Percentiles rank a stretch among this genome's conserved stretches.
phyloP scores from a whole-genome alignment of 345 rosid genomes.

The Aegle marmelos region DNA sequence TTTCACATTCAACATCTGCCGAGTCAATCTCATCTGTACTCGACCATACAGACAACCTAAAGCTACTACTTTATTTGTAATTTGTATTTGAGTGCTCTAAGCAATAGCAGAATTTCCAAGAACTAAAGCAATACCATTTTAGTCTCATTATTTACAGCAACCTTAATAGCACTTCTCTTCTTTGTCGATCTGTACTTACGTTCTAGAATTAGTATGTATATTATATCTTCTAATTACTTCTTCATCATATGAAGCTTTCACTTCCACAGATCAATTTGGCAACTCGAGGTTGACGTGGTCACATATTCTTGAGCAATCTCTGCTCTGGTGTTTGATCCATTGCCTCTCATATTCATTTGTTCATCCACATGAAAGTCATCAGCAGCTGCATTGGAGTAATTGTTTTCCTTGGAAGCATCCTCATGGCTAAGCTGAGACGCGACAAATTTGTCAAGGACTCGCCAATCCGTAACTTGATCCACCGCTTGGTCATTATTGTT shows the following conservation, averaged over 20 bases:
- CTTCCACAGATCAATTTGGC: slow-evolving; percentile 91
- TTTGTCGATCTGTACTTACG: slow-evolving; percentile 26
- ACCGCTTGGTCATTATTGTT: slow-evolving; percentile 47
- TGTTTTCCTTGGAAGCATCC: slow-evolving; percentile 43
- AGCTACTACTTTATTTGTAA: slow-evolving; percentile 28
- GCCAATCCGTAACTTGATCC: slow-evolving; percentile 91
- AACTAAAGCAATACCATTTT: slow-evolving; percentile 37
- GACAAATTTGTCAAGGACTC: slow-evolving; percentile 90
- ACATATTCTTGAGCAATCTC: slow-evolving; percentile 55
- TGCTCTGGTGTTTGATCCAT: slow-evolving; percentile 42
- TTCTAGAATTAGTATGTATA: slow-evolving; percentile 39
- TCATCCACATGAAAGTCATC: slow-evolving; percentile 37
- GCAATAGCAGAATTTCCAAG: slow-evolving; percentile 18
- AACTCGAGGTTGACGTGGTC: slow-evolving; percentile 64
- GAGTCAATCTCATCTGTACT: slow-evolving; percentile 24
- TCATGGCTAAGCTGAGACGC: slow-evolving; percentile 96
- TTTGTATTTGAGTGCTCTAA: slow-evolving; percentile 12
- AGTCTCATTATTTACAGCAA: slow-evolving; percentile 65
- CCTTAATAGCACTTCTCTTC: slow-evolving; percentile 24
- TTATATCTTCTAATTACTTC: slow-evolving; percentile 21
- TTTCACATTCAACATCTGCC: slow-evolving; percentile 21
- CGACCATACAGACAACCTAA: slow-evolving; percentile 23
- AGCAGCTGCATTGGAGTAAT: slow-evolving; percentile 28
- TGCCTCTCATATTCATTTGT: slow-evolving; percentile 33
- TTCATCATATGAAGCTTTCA: slow-evolving; percentile 30